A percentile compares a stretch with the other conserved stretches of the same genome.
These are phyloP conservation scores for Brassica incana DNA, from an alignment of 345 rosid genomes.

Conservation along the genomic window DNA sequence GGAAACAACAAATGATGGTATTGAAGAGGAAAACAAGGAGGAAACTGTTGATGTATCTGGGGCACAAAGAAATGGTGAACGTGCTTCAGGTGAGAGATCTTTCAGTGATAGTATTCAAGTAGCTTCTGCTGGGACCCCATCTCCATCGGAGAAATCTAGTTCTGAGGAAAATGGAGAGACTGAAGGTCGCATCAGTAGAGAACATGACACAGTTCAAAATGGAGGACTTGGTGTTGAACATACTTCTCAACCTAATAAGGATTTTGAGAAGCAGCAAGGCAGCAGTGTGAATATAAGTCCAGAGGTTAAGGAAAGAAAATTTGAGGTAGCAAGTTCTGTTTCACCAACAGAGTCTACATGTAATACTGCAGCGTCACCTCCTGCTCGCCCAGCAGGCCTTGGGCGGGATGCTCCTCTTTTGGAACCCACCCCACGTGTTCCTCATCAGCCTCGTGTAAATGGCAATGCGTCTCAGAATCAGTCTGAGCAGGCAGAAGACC, in stretches of 20 bases:
- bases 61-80: slow-evolving; percentile 22
- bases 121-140: slow-evolving; percentile 4
- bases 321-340: slow-evolving; percentile 33
- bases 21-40: slow-evolving; percentile 32
- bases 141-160: slow-evolving; percentile 28
- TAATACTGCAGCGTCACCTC: slow-evolving; percentile 35
- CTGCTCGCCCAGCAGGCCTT: slow-evolving; percentile 89
- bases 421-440: slow-evolving; percentile 74
- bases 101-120: slow-evolving; percentile 1
- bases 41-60: slow-evolving; percentile 26
- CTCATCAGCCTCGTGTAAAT: slow-evolving; percentile 76
- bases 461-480: slow-evolving; percentile 59
- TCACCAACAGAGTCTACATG: slow-evolving; percentile 48
- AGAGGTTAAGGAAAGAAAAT: slow-evolving; percentile 37
- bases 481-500: slow-evolving; percentile 74
- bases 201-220: slow-evolving; percentile 12
- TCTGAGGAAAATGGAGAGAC: slow-evolving; percentile 38
- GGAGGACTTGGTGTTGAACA: slow-evolving; percentile 24
- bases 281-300: slow-evolving; percentile 35
- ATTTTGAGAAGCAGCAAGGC: slow-evolving; percentile 31
- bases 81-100: slow-evolving; percentile 10
- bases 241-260: slow-evolving; percentile 13
- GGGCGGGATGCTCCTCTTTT: slow-evolving; percentile 80
- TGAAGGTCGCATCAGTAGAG: slow-evolving; percentile 16
- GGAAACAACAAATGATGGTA: slow-evolving; percentile 10